Base-by-base conservation (phyloP, 257 asterid species). In the Gentiana macrophylla region DNA sequence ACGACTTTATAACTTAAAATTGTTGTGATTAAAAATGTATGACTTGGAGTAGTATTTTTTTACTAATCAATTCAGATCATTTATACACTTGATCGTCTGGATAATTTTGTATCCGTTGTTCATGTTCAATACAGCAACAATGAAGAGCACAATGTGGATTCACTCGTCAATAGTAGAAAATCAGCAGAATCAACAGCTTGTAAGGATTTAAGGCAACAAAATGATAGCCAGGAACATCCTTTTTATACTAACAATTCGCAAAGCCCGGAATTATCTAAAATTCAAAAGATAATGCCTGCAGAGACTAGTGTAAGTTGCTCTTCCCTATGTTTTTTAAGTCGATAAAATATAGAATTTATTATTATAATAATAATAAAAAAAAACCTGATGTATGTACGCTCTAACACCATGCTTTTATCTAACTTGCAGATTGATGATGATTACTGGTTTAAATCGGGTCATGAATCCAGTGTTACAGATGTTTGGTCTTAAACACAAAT, bases 361-460 rank as follows among this genome's bases (percentile, higher is more conserved):
- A 12, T 10, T 4, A 32, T 63, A 47, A 36, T 6, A 13, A 35
- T 1, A 32, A 41, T 12, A 12, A 37, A 15, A 38, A 43, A 47
- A 47, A 35, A 48, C n/a, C 0, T 15, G 24, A 15, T 15, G 24
- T 24, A 24, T 35, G 49, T 50, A 12, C 41, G 55, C 47, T 15
- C n/a, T 58, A 4, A 43, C 37, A 7, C 50, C 34, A 11, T 12
- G 12, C 12, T 34, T 48, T 11, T 24, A 12, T 47, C 49, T n/a
- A 36, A 38, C 11, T 32, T 72, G 77, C 81, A 89, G 97, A 60
- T 59, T 48, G 80, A 78, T 38, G 73, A 74, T 57, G 97, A 81
- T 69, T 89, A 89, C 63, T 83, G 97, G 97, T 67, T 89, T 74
- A 74, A 51, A 61, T 75, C 91, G 8, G 85, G 83, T 52, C 43